Evolutionary conservation across 2,329 filamentous ascomycete genomes (phyloP).

Genomic region (Sporothrix sp.): DNA sequence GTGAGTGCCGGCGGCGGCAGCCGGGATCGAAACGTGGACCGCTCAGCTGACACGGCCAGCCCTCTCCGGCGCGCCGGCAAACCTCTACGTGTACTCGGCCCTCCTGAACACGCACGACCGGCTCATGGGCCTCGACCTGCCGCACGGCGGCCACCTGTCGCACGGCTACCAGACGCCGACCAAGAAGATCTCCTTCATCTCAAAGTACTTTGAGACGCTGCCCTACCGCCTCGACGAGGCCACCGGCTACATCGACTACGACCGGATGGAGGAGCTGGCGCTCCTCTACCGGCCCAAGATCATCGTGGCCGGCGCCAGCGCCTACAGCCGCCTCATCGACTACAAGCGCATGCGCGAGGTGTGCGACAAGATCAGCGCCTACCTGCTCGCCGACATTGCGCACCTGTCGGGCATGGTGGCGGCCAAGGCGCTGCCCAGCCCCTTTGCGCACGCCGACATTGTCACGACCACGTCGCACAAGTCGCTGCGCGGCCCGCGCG

Average conservation of each 20-base stretch:
- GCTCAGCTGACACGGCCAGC: constrained; percentile 43
- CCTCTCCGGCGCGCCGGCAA: constrained; percentile 63
- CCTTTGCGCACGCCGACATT: constrained; percentile 83
- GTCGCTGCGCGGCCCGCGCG: constrained; percentile 85
- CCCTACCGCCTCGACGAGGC: constrained; percentile 86
- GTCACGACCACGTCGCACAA: constrained; percentile 99
- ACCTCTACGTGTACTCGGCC: constrained; percentile 91
- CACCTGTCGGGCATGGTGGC: constrained; percentile 94
- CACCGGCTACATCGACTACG: constrained; percentile 92
- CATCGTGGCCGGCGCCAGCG: constrained; percentile 87
- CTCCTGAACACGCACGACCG: constrained; percentile 87
- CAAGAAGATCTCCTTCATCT: constrained; percentile 94
- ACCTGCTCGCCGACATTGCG: constrained; percentile 91
- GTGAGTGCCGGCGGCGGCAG: constrained; percentile 36
- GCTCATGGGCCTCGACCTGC: constrained; percentile 92
- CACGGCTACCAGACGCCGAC: constrained; percentile 95
- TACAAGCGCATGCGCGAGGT: constrained; percentile 88
- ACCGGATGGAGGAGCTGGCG: constrained; percentile 78
- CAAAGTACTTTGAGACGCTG: constrained; percentile 97
- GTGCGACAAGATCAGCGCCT: constrained; percentile 82
- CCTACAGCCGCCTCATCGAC: constrained; percentile 92
- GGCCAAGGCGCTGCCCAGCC: constrained; percentile 80
- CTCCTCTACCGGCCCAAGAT: constrained; percentile 89
- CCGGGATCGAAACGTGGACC: too few species aligned
- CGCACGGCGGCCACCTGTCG: constrained; percentile 89